Evolutionary conservation across 345 rosid species (phyloP), one percentile per base, ranked within the genome.

Genomic region (Moricandia arvensis): DNA sequence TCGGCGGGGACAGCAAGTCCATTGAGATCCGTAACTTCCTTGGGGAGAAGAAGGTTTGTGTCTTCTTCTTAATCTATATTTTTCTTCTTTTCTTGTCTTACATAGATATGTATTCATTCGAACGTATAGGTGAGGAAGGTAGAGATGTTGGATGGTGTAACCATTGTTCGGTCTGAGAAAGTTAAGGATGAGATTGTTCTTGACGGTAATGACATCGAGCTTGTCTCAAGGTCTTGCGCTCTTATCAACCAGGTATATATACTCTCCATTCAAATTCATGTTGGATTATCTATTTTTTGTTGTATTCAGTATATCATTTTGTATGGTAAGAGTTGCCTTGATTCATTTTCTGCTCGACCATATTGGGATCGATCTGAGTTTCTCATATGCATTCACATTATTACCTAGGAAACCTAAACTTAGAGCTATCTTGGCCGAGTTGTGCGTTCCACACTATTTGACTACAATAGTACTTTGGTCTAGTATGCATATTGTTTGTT

Each of bases 181-280:
- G 90, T 86, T 0, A 86, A 86, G 87, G 92, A 88, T 67, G 90
- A 88, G 75, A 73, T 88, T 3, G 60, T 86, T 2, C 76, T 86
- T 66, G 92, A 86, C 72, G 92, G 92, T 15, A 88, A 81, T 18
- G 88, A 88, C 26, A 78, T 88, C 8, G 92, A 88, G 69, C 85
- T 83, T 1, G 90, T 88, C 2, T 88, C 92, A 0, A 80, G 87
- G 4, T 88, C 92, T 0, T 82, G 85, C 54, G 92, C 92, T 51
- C 43, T 88, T 4, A 88, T 88, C 53, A 86, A 86, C 59, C 92
- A 88, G 86, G 92, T 85, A 57, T 18, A 29, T n/a, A n/a, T n/a
- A n/a, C 13, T 41, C 33, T 37, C 47, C 30, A 5, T 38, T 38
- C 45, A 38, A 38, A 38, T 38, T 38, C 13, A 35, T 35, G 41